Evolutionary conservation across 2,329 filamentous ascomycete species (phyloP), one percentile per base, ranked within the genome.

Genomic region (Alternaria postmessia): DNA sequence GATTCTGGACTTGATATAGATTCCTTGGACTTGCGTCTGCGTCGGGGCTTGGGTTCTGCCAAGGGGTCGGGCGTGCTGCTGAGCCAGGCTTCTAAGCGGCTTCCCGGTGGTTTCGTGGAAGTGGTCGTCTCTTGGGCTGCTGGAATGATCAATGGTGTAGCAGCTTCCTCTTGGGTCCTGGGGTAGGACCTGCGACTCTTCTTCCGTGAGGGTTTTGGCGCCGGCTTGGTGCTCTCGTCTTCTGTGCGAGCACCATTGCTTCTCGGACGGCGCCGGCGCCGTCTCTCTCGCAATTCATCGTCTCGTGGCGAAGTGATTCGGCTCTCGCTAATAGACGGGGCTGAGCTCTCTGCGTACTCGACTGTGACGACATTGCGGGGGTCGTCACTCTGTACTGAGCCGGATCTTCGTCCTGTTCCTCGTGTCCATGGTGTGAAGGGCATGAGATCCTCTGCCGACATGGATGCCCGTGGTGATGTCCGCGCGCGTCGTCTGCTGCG

Each of bases 81-180:
- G 6, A 90, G 81, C 88, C 88, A 90, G 49, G 86, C 85, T 74
- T 89, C 85, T 26, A 90, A 84, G 48, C 86, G 86, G 53, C 70
- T 83, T 20, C 78, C 80, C 57, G 82, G 81, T 14, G 83, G 79
- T 46, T 82, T 82, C 56, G 57, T 64, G 20, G 80, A 72, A 5
- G 46, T 49, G 46, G 80, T 76, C 22, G 80, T 80, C 49, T 75
- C 59, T 34, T 63, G 54, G 26, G 59, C 42, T 26, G 64, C 60
- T 32, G 67, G 59, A 20, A 72, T 65, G 11, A 60, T 63, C 47
- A 66, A 57, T 47, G 49, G 66, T 51, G 58, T 49, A 24, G 66
- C 54, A 24, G 65, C 63, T 24, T 69, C 64, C 30, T 72, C 69
- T 14, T 75, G 69, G 32, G 64, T 56, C 42, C 66, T 63, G 3